Evolutionary conservation across 2,329 filamentous ascomycete genomes (phyloP).

Genomic region (Didymella pomorum): DNA sequence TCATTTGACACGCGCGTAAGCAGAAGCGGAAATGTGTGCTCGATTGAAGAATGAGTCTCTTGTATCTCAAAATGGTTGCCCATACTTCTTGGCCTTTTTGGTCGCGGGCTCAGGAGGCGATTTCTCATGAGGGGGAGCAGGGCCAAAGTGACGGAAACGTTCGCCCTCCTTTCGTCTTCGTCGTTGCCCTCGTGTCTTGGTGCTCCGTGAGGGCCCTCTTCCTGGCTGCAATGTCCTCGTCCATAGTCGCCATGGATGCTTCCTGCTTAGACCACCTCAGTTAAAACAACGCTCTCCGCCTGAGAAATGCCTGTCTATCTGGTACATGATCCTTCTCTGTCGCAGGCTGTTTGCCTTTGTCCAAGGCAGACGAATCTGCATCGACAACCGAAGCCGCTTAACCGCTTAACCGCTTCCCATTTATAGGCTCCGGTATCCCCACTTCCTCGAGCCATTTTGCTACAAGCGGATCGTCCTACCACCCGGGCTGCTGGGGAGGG

Average conservation of each 20-base stretch:
- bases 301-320: neutral
- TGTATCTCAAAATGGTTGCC: neutral
- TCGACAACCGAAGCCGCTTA: too few relatives aligned
- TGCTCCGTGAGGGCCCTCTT: neutral
- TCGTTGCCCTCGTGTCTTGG: too few relatives aligned
- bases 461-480: constrained; percentile 23
- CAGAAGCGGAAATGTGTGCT: neutral
- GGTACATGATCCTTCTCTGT: neutral
- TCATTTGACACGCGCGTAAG: too few relatives aligned
- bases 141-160: too few relatives aligned
- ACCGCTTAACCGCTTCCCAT: neutral
- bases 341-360: too few relatives aligned
- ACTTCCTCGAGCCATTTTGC: neutral
- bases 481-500: constrained; percentile 35
- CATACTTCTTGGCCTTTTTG: neutral
- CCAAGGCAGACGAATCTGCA: too few relatives aligned
- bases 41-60: neutral
- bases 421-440: neutral
- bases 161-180: too few relatives aligned
- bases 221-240: neutral
- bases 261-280: neutral
- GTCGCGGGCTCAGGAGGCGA: neutral
- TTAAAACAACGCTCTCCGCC: neutral
- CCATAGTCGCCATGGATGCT: neutral
- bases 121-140: too few relatives aligned